phyloP scores from a whole-genome alignment of 169 alveolate genomes.

The Plasmodium inui region DNA sequence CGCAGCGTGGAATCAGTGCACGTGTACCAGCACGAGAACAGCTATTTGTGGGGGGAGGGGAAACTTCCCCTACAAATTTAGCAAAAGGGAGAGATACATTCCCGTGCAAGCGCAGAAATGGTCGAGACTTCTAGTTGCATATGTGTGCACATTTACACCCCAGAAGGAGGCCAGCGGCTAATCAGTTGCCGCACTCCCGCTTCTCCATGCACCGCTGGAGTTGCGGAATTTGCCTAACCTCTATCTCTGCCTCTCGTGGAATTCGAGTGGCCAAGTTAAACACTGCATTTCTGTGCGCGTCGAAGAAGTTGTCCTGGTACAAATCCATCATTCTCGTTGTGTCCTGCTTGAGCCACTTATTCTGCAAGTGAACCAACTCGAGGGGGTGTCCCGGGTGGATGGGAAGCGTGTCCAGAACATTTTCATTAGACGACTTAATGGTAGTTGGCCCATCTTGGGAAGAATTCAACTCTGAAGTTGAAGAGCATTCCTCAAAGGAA shows the following conservation, averaged over 20 bases:
- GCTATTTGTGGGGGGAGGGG: background rate
- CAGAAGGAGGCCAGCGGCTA: background rate
- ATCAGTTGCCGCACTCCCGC: background rate
- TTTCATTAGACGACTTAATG: conserved; percentile 47
- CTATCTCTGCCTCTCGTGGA: conserved; percentile 67
- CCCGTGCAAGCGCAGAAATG: background rate
- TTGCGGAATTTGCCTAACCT: conserved; percentile 16
- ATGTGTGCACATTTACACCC: background rate
- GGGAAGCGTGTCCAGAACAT: conserved; percentile 77
- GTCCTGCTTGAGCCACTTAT: conserved; percentile 80
- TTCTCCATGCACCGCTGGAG: conserved; percentile 12
- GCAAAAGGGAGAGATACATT: background rate
- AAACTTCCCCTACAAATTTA: background rate
- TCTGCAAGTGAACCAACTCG: conserved; percentile 78
- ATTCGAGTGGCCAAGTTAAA: conserved; percentile 76
- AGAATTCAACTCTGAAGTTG: conserved; percentile 38
- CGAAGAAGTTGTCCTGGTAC: conserved; percentile 78
- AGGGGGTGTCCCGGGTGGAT: conserved; percentile 83
- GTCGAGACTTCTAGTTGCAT: background rate
- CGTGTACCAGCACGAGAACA: background rate
- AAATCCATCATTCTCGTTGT: conserved; percentile 76
- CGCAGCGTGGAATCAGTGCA: background rate
- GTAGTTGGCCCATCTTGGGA: conserved; percentile 44
- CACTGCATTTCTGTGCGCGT: conserved; percentile 80
- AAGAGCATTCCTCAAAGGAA: conserved; percentile 2